phyloP scores from a whole-genome alignment of 192 early-diverging fungal genomes.

The Spizellomyces sp. region DNA sequence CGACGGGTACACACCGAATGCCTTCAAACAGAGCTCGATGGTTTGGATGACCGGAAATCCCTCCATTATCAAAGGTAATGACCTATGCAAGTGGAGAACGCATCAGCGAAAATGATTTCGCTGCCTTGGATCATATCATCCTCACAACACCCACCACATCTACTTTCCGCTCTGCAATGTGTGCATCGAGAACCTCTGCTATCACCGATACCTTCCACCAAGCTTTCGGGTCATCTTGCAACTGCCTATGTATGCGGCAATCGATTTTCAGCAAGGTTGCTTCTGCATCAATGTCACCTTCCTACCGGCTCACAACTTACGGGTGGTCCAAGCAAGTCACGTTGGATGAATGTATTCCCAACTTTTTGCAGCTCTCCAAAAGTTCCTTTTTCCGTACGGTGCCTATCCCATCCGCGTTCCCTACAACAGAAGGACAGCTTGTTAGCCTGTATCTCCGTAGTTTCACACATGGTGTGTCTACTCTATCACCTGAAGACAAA shows the following conservation, averaged over 20 bases:
- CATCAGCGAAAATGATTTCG: not conserved
- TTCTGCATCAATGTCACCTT: not conserved
- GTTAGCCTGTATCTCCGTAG: not conserved
- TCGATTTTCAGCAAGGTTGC: not conserved
- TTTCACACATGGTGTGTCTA: slow-evolving; percentile 16
- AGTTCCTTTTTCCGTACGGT: slow-evolving; percentile 63
- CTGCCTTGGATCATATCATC: not conserved
- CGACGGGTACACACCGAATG: slow-evolving; percentile 50
- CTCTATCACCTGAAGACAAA: slow-evolving; percentile 73
- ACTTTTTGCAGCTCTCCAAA: slow-evolving; percentile 54
- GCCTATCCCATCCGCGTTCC: slow-evolving; percentile 73
- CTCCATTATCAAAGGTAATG: slow-evolving; percentile 87
- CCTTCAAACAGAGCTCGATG: slow-evolving; percentile 83
- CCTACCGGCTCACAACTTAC: slow-evolving; percentile 49
- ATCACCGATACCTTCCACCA: slow-evolving; percentile 45
- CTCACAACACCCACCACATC: slow-evolving; percentile 12
- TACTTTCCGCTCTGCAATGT: slow-evolving; percentile 20
- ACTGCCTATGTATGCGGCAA: slow-evolving; percentile 10
- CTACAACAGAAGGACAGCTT: slow-evolving; percentile 40
- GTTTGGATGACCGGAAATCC: slow-evolving; percentile 90
- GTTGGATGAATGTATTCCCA: slow-evolving; percentile 56
- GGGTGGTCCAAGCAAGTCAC: slow-evolving; percentile 58
- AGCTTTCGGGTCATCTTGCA: slow-evolving; percentile 52
- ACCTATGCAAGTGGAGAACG: slow-evolving; percentile 39
- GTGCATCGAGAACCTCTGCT: slow-evolving; percentile 27